These are phyloP conservation scores for Macrolepiota albuminosa DNA, from an alignment of 768 basidiomycete species.

Conservation along the genomic window DNA sequence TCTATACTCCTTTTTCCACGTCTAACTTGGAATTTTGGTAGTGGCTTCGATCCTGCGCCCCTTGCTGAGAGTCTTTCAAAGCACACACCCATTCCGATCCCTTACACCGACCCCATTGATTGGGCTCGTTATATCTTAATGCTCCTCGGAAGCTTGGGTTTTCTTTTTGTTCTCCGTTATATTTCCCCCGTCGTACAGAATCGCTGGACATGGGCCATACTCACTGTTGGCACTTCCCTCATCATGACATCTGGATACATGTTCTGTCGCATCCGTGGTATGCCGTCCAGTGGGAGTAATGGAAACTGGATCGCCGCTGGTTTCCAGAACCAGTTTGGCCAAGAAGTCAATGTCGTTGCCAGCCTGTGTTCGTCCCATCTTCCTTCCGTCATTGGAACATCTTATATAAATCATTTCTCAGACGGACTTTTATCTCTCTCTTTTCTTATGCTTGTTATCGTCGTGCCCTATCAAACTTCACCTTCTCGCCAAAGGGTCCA, in stretches of 20 bases:
- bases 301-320: constrained; percentile 84
- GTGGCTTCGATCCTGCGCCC: constrained; percentile 78
- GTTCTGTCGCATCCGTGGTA: constrained; percentile 89
- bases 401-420: constrained; percentile 24
- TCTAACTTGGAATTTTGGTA: constrained; percentile 24
- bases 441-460: constrained; percentile 75
- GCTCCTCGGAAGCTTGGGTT: constrained; percentile 39
- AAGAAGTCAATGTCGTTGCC: constrained; percentile 86
- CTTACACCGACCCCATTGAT: constrained; percentile 76
- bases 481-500: constrained; percentile 76
- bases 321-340: constrained; percentile 86
- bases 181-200: constrained; percentile 60
- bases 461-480: constrained; percentile 74
- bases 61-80: constrained; percentile 71
- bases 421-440: constrained; percentile 80
- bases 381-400: background rate
- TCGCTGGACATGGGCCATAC: constrained; percentile 74
- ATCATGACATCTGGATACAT: constrained; percentile 93
- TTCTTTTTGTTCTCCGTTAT: constrained; percentile 52
- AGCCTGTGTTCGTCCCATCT: constrained; percentile 66
- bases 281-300: constrained; percentile 60
- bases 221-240: constrained; percentile 55
- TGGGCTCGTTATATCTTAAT: constrained; percentile 52
- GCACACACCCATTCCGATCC: constrained; percentile 76
- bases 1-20: background rate